Percentiles rank a stretch among this genome's conserved stretches.
Conservation (phyloP, 2,329 filamentous ascomycete species). For the Pseudodiploospora longispora region DNA sequence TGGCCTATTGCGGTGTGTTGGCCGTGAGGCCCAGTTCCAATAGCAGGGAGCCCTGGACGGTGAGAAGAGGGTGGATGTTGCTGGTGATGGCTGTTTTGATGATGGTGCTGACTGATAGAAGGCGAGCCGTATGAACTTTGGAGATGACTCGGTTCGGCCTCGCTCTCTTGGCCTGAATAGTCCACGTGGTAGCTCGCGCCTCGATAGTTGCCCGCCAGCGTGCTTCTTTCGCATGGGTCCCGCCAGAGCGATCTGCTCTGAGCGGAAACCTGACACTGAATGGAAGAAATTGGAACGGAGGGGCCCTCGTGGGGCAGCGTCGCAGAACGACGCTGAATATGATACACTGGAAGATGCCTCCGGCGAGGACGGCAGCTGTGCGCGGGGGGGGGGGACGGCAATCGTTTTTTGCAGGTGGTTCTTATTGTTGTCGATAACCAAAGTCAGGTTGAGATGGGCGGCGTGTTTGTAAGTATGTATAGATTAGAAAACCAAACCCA, state of each 20-base stretch:
- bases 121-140: slow-evolving; percentile 54
- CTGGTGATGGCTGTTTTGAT: slow-evolving; percentile 20
- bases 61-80: slow-evolving; percentile 39
- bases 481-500: too few species aligned
- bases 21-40: slow-evolving; percentile 11
- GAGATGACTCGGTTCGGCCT: slow-evolving; percentile 56
- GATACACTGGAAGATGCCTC: slow-evolving; percentile 4
- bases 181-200: slow-evolving; percentile 67
- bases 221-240: slow-evolving; percentile 64
- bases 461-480: too few species aligned
- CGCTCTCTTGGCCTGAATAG: slow-evolving; percentile 61
- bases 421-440: too few species aligned
- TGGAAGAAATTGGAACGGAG: slow-evolving; percentile 48
- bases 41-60: slow-evolving; percentile 30
- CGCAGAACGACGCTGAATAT: slow-evolving; percentile 19
- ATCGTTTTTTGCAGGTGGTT: too few species aligned
- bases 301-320: slow-evolving; percentile 47
- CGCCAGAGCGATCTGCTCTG: slow-evolving; percentile 71
- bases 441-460: too few species aligned
- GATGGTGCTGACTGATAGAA: slow-evolving; percentile 19
- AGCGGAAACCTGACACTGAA: slow-evolving; percentile 59
- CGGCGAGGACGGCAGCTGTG: slow-evolving; percentile 7
- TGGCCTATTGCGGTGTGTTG: slow-evolving; percentile 29
- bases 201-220: slow-evolving; percentile 68
- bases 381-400: too few species aligned